phyloP scores from a whole-genome alignment of 2,329 filamentous ascomycete species.

The Beauveria sp. region DNA sequence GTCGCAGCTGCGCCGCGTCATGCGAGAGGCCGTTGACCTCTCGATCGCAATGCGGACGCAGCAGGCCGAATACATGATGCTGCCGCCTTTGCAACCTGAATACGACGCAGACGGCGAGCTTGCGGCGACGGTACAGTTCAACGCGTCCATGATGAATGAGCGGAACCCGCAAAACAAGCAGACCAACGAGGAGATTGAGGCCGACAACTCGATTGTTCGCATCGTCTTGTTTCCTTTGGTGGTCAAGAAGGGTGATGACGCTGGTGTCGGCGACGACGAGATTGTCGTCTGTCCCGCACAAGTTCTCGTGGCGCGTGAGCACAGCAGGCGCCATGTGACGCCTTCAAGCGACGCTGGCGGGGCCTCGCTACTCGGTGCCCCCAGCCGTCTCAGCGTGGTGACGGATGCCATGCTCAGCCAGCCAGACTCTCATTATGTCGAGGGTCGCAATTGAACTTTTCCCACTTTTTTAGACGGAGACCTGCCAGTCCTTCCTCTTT shows the following conservation, averaged over 20 bases:
- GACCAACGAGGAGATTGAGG: conserved; percentile 73
- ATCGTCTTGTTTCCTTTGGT: conserved; percentile 94
- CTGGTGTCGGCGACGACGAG: conserved; percentile 82
- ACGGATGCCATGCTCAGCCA: conserved; percentile 25
- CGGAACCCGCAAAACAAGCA: conserved; percentile 55
- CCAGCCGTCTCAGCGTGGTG: conserved; percentile 30
- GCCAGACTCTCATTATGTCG: conserved; percentile 24
- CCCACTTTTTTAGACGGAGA: conserved; percentile 5
- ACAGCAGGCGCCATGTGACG: conserved; percentile 31
- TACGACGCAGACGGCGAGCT: conserved; percentile 92
- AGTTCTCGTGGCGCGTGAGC: conserved; percentile 65
- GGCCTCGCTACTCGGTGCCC: conserved; percentile 30
- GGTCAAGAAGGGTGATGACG: conserved; percentile 89
- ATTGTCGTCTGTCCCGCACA: conserved; percentile 93
- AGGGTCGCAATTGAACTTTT: conserved; percentile 23
- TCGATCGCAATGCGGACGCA: conserved; percentile 97
- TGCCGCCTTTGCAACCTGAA: conserved; percentile 87
- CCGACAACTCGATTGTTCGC: conserved; percentile 69
- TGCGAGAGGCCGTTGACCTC: conserved; percentile 80
- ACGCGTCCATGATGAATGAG: conserved; percentile 91
- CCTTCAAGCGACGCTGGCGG: conserved; percentile 47
- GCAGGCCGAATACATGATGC: conserved; percentile 96
- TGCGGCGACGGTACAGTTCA: conserved; percentile 80
- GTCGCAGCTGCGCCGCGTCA: conserved; percentile 76
- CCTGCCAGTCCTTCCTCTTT: conserved; percentile 12